These are phyloP conservation scores for Crotalaria pallida DNA, from an alignment of 306 rosid species.

Conservation along the genomic window DNA sequence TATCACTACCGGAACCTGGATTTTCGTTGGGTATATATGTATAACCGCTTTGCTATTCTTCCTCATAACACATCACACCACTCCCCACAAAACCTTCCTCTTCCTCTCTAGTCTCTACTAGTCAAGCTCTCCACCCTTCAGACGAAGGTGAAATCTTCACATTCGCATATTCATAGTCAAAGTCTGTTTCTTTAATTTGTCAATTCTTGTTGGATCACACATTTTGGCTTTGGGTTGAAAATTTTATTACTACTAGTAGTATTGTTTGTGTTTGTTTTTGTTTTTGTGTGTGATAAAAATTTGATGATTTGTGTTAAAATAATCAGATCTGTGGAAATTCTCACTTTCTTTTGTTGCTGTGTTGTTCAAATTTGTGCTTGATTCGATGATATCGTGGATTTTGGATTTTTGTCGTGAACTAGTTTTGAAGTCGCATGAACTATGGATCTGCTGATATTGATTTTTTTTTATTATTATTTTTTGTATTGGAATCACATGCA, in stretches of 20 bases:
- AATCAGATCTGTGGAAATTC: slow-evolving; percentile 38
- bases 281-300: background rate
- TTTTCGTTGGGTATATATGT: slow-evolving; percentile 55
- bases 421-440: slow-evolving; percentile 6
- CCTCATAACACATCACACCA: background rate
- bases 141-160: slow-evolving; percentile 13
- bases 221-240: background rate
- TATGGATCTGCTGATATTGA: slow-evolving; percentile 35
- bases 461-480: no score
- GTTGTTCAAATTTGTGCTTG: background rate
- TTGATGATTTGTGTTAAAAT: background rate
- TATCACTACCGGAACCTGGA: slow-evolving; percentile 8
- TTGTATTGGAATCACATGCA: background rate
- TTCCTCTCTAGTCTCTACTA: background rate
- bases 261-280: background rate
- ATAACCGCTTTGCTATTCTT: slow-evolving; percentile 24
- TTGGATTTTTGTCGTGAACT: background rate
- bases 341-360: background rate
- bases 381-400: background rate
- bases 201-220: background rate
- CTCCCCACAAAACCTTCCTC: background rate
- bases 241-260: background rate
- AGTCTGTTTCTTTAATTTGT: background rate
- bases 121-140: no score
- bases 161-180: background rate